These are phyloP conservation scores for Berberis thunbergii DNA, from an alignment of 164 flowering plant species.

Conservation along the genomic window DNA sequence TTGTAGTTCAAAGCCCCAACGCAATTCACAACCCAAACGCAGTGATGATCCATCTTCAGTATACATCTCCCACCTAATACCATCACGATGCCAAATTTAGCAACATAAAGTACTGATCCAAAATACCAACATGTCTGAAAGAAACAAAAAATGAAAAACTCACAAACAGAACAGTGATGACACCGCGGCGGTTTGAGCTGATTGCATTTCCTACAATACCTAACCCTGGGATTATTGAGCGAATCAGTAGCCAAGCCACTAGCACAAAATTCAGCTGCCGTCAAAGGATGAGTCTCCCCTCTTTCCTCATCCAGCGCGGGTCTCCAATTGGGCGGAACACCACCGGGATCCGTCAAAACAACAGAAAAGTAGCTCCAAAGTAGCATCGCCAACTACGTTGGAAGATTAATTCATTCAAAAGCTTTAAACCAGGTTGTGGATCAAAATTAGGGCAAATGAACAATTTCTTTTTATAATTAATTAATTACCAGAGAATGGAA, in stretches of 20 bases:
- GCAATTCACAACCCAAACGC: constrained; percentile 99
- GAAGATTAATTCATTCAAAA: not conserved
- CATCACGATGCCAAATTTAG: not conserved
- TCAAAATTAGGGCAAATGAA: not conserved
- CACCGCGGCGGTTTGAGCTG: constrained; percentile 96
- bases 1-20: constrained; percentile 96
- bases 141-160: constrained; percentile 18
- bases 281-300: constrained; percentile 71
- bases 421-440: not conserved
- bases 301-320: constrained; percentile 78
- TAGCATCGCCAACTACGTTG: constrained; percentile 83
- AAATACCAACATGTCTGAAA: not conserved
- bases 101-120: not conserved
- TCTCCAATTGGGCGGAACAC: constrained; percentile 90
- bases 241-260: constrained; percentile 17
- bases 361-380: constrained; percentile 96
- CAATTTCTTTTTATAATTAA: not conserved
- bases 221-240: constrained; percentile 35
- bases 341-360: constrained; percentile 91
- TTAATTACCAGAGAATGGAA: constrained; percentile 69
- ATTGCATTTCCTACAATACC: constrained; percentile 87
- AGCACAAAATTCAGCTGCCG: constrained; percentile 36
- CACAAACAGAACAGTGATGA: constrained; percentile 99
- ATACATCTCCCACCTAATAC: constrained; percentile 94
- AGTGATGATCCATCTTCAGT: constrained; percentile 98